Evolutionary conservation across 176 grass and related monocot genomes (phyloP), one percentile per base, ranked within the genome.

Genomic region (Phoenix roebelenii): DNA sequence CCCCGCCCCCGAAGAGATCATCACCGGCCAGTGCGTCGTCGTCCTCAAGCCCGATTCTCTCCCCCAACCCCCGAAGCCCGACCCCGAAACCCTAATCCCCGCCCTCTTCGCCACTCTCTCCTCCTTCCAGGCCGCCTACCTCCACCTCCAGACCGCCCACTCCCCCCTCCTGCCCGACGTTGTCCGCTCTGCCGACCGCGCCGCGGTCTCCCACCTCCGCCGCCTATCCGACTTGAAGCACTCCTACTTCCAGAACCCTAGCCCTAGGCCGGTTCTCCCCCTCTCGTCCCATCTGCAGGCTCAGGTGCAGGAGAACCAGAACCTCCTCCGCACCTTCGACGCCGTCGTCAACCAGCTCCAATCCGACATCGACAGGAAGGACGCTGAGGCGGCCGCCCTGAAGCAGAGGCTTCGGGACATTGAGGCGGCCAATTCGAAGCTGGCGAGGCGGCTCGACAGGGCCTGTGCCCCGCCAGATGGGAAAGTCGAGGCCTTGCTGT

Each of bases 281-380:
- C 81, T 97, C 66, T 84, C 70, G 53, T 75, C 55, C 32, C 82
- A 84, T 84, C 72, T 97, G 57, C 83, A 97, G 82, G 87, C 73
- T 17, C 92, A 97, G 83, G 92, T 97, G 51, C 69, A 79, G 50
- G 92, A 97, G 74, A 97, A 97, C 81, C 92, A 97, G 84, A 77
- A 71, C 50, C 79, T 97, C 54, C 79, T 97, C 26, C 87, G 92
- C 3, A 75, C 87, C 55, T 97, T 97, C 58, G 92, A 97, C 76
- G 64, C 65, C 48, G 80, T 97, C 72, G 84, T 90, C 57, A 85
- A 97, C 59, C 87, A 87, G 68, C 87, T 97, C 48, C 92, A 97
- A 78, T 69, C 78, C 12, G 81, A 85, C 14, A 89, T 97, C 63
- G 87, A 97, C 55, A 59, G 61, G 25, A 97, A 85, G 78, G 92